These are phyloP conservation scores for Stagonosporopsis rhizophila DNA, from an alignment of 2,329 filamentous ascomycete genomes.

Conservation along the genomic window DNA sequence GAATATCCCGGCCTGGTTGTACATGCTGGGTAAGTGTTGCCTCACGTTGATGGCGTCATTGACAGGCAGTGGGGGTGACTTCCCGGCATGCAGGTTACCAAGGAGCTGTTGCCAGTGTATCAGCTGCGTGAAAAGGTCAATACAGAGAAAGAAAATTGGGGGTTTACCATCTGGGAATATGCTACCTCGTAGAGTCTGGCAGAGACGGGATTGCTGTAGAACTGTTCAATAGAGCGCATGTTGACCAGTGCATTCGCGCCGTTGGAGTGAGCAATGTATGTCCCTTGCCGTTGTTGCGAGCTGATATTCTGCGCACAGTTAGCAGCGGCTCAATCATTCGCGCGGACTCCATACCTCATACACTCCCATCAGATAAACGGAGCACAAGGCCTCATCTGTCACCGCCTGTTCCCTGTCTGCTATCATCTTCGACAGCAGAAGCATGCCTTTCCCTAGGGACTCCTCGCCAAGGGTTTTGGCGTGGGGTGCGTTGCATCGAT, in stretches of 20 bases:
- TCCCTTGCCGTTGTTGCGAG: slow-evolving; percentile 26
- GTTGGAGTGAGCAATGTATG: slow-evolving; percentile 35
- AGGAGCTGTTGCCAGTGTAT: slow-evolving; percentile 32
- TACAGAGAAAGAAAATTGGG: background rate
- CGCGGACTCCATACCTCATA: slow-evolving; percentile 31
- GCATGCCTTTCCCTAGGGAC: slow-evolving; percentile 30
- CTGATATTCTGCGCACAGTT: slow-evolving; percentile 32
- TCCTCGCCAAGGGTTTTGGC: slow-evolving; percentile 34
- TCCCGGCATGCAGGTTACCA: slow-evolving; percentile 36
- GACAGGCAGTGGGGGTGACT: slow-evolving; percentile 31
- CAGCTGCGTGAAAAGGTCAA: slow-evolving; percentile 15
- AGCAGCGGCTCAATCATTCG: background rate
- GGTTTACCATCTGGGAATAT: slow-evolving; percentile 36
- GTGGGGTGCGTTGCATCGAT: slow-evolving; percentile 34
- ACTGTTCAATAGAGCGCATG: slow-evolving; percentile 34
- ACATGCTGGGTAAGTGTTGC: slow-evolving; percentile 25
- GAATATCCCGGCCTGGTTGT: slow-evolving; percentile 28
- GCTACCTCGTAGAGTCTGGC: slow-evolving; percentile 38
- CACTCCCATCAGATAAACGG: slow-evolving; percentile 40
- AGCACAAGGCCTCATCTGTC: slow-evolving; percentile 33
- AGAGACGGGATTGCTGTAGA: slow-evolving; percentile 33
- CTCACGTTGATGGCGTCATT: slow-evolving; percentile 24
- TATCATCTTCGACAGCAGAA: slow-evolving; percentile 33
- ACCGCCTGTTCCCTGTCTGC: slow-evolving; percentile 30
- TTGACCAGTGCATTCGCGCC: slow-evolving; percentile 40